phyloP scores from a whole-genome alignment of 768 basidiomycete species.

The Phaeotremella skinneri region DNA sequence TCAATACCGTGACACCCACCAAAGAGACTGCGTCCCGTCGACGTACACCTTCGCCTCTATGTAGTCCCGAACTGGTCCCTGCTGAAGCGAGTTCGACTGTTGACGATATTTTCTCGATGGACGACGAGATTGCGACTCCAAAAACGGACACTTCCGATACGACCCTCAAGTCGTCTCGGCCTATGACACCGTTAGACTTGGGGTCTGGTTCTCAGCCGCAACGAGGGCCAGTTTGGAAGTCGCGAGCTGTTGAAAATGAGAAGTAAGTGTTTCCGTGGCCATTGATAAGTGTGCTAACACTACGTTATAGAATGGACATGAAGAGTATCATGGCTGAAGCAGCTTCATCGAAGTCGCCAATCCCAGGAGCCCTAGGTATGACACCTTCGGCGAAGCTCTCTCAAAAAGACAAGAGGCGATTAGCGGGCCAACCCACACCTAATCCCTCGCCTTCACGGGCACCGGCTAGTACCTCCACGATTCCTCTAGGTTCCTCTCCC shows the following conservation, averaged over 20 bases:
- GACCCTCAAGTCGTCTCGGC: constrained; percentile 21
- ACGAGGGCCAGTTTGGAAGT: constrained; percentile 29
- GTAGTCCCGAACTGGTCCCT: constrained; percentile 46
- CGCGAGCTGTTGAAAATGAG: constrained; percentile 34
- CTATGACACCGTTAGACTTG: constrained; percentile 38
- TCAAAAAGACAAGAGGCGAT: constrained; percentile 16
- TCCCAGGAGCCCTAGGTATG: constrained; percentile 7
- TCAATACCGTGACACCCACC: constrained; percentile 26
- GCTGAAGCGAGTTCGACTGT: constrained; percentile 48
- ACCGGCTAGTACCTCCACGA: constrained; percentile 12
- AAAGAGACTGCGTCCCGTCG: constrained; percentile 19
- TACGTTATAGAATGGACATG: constrained; percentile 67
- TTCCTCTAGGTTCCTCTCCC: constrained; percentile 5
- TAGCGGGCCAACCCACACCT: constrained; percentile 10
- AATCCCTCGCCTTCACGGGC: constrained; percentile 20
- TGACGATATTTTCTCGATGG: constrained; percentile 82
- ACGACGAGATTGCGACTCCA: constrained; percentile 59
- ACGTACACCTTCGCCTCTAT: constrained; percentile 25
- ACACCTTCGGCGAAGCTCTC: constrained; percentile 20
- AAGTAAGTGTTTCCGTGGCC: constrained; percentile 36
- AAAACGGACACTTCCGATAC: constrained; percentile 35
- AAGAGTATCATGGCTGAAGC: constrained; percentile 82
- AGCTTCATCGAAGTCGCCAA: constrained; percentile 41
- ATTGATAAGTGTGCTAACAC: neutral
- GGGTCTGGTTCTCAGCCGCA: constrained; percentile 13